Evolutionary conservation across 768 basidiomycete genomes (phyloP).

Genomic region (Kwoniella botswanensis): DNA sequence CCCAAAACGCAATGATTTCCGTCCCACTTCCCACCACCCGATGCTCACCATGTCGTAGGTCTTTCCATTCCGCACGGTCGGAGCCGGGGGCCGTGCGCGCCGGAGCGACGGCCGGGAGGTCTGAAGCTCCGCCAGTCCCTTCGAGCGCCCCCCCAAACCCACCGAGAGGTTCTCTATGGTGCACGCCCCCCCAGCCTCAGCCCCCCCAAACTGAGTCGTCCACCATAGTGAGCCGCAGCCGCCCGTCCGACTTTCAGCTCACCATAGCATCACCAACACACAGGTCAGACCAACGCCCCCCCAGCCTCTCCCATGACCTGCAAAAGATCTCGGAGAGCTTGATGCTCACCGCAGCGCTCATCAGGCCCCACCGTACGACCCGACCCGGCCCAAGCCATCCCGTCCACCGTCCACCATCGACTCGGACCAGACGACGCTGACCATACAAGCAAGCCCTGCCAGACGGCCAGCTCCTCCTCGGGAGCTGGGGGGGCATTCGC

Average conservation of each 20-base stretch:
- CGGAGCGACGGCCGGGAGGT: neutral
- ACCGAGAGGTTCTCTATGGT: too few species aligned
- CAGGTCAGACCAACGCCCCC: slow-evolving; percentile 1
- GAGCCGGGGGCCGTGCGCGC: slow-evolving; percentile 12
- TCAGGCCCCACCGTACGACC: too few species aligned
- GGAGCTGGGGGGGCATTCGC: too few species aligned
- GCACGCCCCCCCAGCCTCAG: neutral
- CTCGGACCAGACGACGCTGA: too few species aligned
- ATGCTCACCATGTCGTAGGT: neutral
- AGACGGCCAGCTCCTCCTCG: too few species aligned
- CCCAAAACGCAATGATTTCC: slow-evolving; percentile 7
- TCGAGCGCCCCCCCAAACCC: slow-evolving; percentile 3
- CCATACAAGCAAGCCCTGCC: too few species aligned
- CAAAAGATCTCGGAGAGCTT: neutral
- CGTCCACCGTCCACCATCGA: neutral
- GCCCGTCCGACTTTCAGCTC: neutral
- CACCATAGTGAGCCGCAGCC: neutral
- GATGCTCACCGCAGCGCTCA: too few species aligned
- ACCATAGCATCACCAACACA: neutral
- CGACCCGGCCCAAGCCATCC: neutral
- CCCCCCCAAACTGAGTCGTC: neutral
- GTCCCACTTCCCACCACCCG: neutral
- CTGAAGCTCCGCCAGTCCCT: neutral
- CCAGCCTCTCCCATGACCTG: neutral
- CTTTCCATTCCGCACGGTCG: slow-evolving; percentile 7